A percentile compares a stretch with the other conserved stretches of the same genome.
These are phyloP conservation scores for Delonix regia DNA, from an alignment of 306 rosid species.

Conservation along the genomic window DNA sequence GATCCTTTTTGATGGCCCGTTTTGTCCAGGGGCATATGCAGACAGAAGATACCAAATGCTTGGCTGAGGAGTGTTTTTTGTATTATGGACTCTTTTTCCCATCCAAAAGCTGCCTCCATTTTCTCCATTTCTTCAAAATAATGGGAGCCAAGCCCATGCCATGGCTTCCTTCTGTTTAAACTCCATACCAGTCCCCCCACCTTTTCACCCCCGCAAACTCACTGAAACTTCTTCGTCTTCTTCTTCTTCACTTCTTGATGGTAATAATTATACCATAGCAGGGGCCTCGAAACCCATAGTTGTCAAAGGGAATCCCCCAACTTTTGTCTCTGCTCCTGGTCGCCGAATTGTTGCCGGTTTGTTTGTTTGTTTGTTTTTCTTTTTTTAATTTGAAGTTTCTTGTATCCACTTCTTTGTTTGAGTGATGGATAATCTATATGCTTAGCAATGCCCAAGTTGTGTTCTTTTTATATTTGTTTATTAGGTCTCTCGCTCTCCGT, in stretches of 20 bases:
- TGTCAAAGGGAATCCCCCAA: slow-evolving; percentile 83
- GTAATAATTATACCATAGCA: slow-evolving; percentile 30
- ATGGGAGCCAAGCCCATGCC: slow-evolving; percentile 32
- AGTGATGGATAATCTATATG: background rate
- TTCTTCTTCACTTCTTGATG: slow-evolving; percentile 48
- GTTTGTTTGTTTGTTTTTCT: too few relatives aligned
- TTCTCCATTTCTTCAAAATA: slow-evolving; percentile 1
- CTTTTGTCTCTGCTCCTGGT: slow-evolving; percentile 90
- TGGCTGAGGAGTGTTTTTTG: slow-evolving; percentile 28
- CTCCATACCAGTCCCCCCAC: slow-evolving; percentile 55
- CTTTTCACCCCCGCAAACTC: slow-evolving; percentile 63
- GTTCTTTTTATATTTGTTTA: background rate
- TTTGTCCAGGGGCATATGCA: background rate
- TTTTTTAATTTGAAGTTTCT: background rate
- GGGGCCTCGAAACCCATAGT: slow-evolving; percentile 70
- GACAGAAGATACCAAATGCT: slow-evolving; percentile 38
- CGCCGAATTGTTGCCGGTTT: slow-evolving; percentile 92
- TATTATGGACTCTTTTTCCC: background rate
- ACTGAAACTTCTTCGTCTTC: slow-evolving; percentile 42
- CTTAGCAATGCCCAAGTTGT: background rate
- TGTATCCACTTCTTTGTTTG: background rate
- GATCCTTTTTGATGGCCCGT: too few relatives aligned
- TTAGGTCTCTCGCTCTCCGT: background rate
- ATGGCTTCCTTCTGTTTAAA: slow-evolving; percentile 81
- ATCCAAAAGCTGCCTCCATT: background rate